A percentile compares a stretch with the other conserved stretches of the same genome.
These are phyloP conservation scores for Neonectria magnoliae DNA, from an alignment of 2,329 filamentous ascomycete genomes.

Conservation along the genomic window DNA sequence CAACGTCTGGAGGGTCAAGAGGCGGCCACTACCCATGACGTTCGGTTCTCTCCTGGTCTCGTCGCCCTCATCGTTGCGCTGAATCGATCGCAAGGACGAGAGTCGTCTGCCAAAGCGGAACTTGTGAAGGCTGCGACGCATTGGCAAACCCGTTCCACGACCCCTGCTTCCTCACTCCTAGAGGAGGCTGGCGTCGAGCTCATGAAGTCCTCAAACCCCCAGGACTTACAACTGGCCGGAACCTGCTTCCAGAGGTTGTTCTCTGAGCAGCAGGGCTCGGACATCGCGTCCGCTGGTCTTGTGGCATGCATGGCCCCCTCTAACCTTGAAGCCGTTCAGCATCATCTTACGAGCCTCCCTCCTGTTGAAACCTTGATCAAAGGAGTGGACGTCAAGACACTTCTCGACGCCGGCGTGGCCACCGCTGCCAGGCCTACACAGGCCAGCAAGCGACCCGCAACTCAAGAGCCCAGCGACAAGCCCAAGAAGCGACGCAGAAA, in stretches of 20 bases:
- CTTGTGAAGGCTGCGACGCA: slow-evolving; percentile 82
- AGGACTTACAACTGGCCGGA: slow-evolving; percentile 76
- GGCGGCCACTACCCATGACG: slow-evolving; percentile 67
- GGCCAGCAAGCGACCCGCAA: slow-evolving; percentile 60
- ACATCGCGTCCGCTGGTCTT: slow-evolving; percentile 80
- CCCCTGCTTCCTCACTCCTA: slow-evolving; percentile 70
- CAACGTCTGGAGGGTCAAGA: slow-evolving; percentile 72
- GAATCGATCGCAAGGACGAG: slow-evolving; percentile 80
- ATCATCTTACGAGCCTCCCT: slow-evolving; percentile 67
- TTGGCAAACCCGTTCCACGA: slow-evolving; percentile 72
- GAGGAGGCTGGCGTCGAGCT: slow-evolving; percentile 85
- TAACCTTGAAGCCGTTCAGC: slow-evolving; percentile 64
- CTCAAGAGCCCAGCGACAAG: slow-evolving; percentile 51
- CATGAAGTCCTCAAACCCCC: slow-evolving; percentile 75
- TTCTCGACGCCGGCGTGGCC: slow-evolving; percentile 73
- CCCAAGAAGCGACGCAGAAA: slow-evolving; percentile 66
- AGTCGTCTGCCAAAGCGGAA: slow-evolving; percentile 75
- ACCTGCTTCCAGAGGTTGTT: slow-evolving; percentile 82
- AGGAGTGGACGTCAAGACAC: slow-evolving; percentile 67
- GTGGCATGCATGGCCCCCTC: slow-evolving; percentile 80
- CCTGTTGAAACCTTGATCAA: slow-evolving; percentile 69
- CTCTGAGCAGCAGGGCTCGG: slow-evolving; percentile 71
- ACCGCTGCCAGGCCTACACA: slow-evolving; percentile 50
- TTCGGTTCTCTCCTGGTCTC: slow-evolving; percentile 85
- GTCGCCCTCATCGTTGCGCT: slow-evolving; percentile 83